Evolutionary conservation across 768 basidiomycete genomes (phyloP), one percentile per base, ranked within the genome.

Genomic region (Tulasnella sp.): DNA sequence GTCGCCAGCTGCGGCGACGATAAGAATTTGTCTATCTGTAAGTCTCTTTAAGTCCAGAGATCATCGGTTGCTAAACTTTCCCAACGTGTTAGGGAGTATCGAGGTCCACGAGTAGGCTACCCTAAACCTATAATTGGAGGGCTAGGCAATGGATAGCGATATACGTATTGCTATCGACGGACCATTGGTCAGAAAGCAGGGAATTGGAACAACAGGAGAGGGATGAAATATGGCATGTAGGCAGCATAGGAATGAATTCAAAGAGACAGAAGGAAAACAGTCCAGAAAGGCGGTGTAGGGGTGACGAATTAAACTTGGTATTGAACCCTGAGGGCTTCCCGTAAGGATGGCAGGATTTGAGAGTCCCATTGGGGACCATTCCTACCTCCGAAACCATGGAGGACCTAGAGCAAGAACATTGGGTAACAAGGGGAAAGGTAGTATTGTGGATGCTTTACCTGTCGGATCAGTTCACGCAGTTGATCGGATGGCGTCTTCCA

Each of bases 401-500:
- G 72, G 48, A 99, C 77, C 70, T 84, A 63, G n/a, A 63, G 19
- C 23, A 12, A 32, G 15, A 19, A 15, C 2, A 19, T 12, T 51
- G 40, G 15, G 39, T 34, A 4, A 48, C 8, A 37, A 17, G 6
- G 21, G 25, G 19, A 48, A 48, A 19, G 15, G 7, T 8, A 12
- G 9, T 9, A 14, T 32, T 42, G n/a, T 48, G n/a, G 17, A 49
- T n/a, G 27, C 19, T 72, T 60, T 49, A 75, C 74, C 35, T 68
- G 80, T 67, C 82, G 79, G 80, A 99, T 98, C 90, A 96, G 96
- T 46, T 74, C 74, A 67, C 96, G 90, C 58, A 99, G 77, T 70
- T 94, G 89, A 9, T 81, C 75, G 0, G 93, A 96, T 0, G 96
- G 96, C 58, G 81, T 80, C 56, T 83, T 86, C 96, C 96, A 99